These are phyloP conservation scores for Pichia terricola DNA, from an alignment of 1,139 yeast genomes.

Conservation along the genomic window DNA sequence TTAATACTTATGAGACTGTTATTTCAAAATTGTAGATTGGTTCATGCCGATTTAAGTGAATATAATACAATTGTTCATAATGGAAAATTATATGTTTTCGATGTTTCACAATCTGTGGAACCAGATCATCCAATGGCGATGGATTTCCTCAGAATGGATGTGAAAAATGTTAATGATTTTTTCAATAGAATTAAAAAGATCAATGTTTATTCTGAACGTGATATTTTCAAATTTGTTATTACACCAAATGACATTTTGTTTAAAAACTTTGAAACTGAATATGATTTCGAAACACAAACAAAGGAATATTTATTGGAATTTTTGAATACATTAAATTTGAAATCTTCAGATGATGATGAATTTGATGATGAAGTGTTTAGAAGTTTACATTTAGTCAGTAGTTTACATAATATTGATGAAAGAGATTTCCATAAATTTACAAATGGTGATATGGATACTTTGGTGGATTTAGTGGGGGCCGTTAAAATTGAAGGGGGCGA, in stretches of 20 bases:
- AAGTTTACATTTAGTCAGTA: slow-evolving; percentile 58
- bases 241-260: slow-evolving; percentile 19
- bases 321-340: slow-evolving; percentile 20
- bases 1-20: slow-evolving; percentile 76
- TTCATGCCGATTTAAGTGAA: slow-evolving; percentile 95
- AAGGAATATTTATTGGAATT: slow-evolving; percentile 14
- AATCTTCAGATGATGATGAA: slow-evolving; percentile 45
- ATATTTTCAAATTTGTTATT: slow-evolving; percentile 67
- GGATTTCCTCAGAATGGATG: slow-evolving; percentile 94
- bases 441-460: slow-evolving; percentile 72
- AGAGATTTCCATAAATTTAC: slow-evolving; percentile 78
- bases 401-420: slow-evolving; percentile 67
- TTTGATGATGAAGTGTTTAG: slow-evolving; percentile 73
- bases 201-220: slow-evolving; percentile 70
- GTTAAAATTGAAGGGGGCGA: slow-evolving; percentile 19
- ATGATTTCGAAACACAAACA: slow-evolving; percentile 11
- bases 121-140: slow-evolving; percentile 97
- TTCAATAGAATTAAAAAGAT: slow-evolving; percentile 65
- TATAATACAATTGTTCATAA: slow-evolving; percentile 85
- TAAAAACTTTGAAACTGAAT: slow-evolving; percentile 11
- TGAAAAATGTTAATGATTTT: slow-evolving; percentile 86
- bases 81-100: slow-evolving; percentile 76
- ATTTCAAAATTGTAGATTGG: slow-evolving; percentile 80
- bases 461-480: slow-evolving; percentile 48
- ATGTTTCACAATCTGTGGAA: slow-evolving; percentile 95